Percentiles rank a stretch among this genome's conserved stretches.
Evolutionary conservation across 495 filamentous ascomycete species (phyloP).

Genomic region (Penicillium cinerascens): DNA sequence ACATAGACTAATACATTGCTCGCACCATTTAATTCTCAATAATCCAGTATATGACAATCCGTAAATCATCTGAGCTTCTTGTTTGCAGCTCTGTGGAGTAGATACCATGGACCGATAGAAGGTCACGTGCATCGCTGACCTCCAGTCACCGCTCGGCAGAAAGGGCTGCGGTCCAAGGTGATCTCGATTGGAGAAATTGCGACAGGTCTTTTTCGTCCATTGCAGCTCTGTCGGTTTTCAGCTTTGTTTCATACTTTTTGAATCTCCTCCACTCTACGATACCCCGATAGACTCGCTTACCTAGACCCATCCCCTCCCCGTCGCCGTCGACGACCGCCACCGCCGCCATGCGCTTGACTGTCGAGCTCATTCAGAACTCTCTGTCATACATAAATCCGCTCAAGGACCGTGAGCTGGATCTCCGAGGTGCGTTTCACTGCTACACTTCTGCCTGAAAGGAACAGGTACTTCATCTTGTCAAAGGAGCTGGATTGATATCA

Average conservation of each 20-base stretch:
- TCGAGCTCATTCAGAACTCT: slow-evolving; percentile 85
- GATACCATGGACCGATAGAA: not conserved
- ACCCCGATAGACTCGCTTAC: not conserved
- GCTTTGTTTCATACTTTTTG: not conserved
- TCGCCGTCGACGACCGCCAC: slow-evolving; percentile 7
- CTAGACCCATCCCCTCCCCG: not conserved
- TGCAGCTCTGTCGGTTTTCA: slow-evolving; percentile 5
- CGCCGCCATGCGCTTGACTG: slow-evolving; percentile 81
- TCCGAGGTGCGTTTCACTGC: slow-evolving; percentile 82
- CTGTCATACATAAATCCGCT: slow-evolving; percentile 97
- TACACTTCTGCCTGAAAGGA: slow-evolving; percentile 68
- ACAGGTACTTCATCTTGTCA: slow-evolving; percentile 86
- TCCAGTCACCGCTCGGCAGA: slow-evolving; percentile 26
- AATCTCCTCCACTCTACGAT: not conserved
- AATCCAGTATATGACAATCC: not conserved
- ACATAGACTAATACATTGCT: slow-evolving; percentile 28
- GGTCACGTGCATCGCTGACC: not conserved
- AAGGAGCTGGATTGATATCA: slow-evolving; percentile 81
- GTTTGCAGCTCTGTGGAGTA: not conserved
- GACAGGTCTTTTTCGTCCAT: slow-evolving; percentile 13
- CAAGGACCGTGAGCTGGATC: slow-evolving; percentile 96
- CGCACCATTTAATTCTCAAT: not conserved
- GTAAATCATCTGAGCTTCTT: not conserved
- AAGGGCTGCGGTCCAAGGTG: slow-evolving; percentile 21
- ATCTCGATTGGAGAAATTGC: slow-evolving; percentile 24